phyloP scores from a whole-genome alignment of 2,329 filamentous ascomycete species.

The Trematosphaeria pertusa region DNA sequence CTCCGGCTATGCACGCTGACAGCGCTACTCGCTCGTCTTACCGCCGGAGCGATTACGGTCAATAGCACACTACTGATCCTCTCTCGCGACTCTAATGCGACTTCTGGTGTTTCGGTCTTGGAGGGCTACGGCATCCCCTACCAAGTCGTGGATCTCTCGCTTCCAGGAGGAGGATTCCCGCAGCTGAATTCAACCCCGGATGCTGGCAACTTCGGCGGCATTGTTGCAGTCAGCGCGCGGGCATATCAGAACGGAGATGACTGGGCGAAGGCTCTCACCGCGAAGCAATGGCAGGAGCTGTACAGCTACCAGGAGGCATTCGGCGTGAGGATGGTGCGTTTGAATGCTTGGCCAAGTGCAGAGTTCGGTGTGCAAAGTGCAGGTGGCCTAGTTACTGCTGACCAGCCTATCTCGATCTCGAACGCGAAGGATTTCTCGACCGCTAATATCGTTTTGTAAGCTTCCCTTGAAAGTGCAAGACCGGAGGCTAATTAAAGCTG shows the following conservation, averaged over 20 bases:
- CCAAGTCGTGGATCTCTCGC: slow-evolving; percentile 59
- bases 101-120: slow-evolving; percentile 58
- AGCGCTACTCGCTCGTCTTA: not conserved
- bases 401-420: slow-evolving; percentile 54
- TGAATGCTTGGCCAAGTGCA: slow-evolving; percentile 61
- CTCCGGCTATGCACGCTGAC: not conserved
- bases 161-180: slow-evolving; percentile 58
- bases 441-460: slow-evolving; percentile 57
- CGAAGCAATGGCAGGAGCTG: slow-evolving; percentile 61
- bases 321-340: slow-evolving; percentile 64
- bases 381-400: slow-evolving; percentile 25
- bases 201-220: slow-evolving; percentile 64
- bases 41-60: slow-evolving; percentile 17
- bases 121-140: slow-evolving; percentile 67
- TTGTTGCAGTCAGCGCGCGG: slow-evolving; percentile 60
- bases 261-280: slow-evolving; percentile 59
- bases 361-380: slow-evolving; percentile 52
- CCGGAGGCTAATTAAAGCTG: not conserved
- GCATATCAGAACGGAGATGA: slow-evolving; percentile 53
- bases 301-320: slow-evolving; percentile 64
- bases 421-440: slow-evolving; percentile 60
- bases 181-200: slow-evolving; percentile 55
- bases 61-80: slow-evolving; percentile 60
- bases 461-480: not conserved
- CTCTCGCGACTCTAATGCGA: slow-evolving; percentile 56